Base-by-base conservation (phyloP, 2,329 filamentous ascomycete genomes). In the Lasiodiplodia gonubiensis region DNA sequence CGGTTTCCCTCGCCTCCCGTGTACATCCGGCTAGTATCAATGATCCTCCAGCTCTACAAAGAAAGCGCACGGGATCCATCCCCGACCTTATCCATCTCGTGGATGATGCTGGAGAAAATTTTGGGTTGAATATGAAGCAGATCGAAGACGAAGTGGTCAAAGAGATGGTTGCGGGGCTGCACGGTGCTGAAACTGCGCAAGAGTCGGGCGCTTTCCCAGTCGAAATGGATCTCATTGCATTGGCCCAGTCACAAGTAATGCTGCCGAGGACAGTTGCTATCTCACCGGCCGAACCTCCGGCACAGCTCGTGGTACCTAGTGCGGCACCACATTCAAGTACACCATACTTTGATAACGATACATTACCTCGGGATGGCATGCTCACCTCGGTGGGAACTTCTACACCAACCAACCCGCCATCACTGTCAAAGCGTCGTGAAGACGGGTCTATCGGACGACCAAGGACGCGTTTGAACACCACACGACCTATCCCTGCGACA, bases 11-110 rank as follows among this genome's bases (percentile, higher is more conserved):
- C 11, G 11, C 12, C 16, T 30, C 27, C 37, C 18, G 4, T 48
- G 11, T 42, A 51, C 12, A 42, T 23, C 5, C 59, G 14, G 25
- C 74, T 1, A 78, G 74, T 55, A 59, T 79, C 11, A 79, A 80
- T 54, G 75, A 79, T 54, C 59, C 71, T 54, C 70, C 48, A 33
- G 64, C 70, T 14, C 68, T 57, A 16, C 53, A 78, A 30, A 67
- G 66, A 39, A 68, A 72, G 16, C 69, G 69, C 30, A 72, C 76
- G 35, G 76, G 72, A 33, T 76, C 77, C 12, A 66, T 79, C 4
- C 72, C 75, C 7, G 75, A 80, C 16, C 69, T 81, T 2, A 69
- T 80, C 6, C 71, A 77, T 21, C 64, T 80, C 42, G 72, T 81
- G 54, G 74, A 79, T 30, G 76, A 75, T 61, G 74, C 75, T 16